A percentile compares a stretch with the other conserved stretches of the same genome.
These are phyloP conservation scores for Monosporascus ibericus DNA, from an alignment of 2,329 filamentous ascomycete species.

Conservation along the genomic window DNA sequence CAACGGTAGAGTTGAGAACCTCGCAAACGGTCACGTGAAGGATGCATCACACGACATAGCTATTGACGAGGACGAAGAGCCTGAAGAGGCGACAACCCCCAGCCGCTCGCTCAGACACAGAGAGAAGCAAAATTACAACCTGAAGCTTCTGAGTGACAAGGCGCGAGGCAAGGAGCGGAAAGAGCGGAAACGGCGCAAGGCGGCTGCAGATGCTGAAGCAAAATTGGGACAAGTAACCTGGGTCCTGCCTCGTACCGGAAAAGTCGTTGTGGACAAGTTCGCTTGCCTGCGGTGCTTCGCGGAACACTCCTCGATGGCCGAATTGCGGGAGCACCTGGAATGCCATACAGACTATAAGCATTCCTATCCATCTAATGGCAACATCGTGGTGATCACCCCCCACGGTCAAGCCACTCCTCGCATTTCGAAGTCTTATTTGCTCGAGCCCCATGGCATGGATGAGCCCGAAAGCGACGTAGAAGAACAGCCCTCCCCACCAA, in stretches of 20 bases:
- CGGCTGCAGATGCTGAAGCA: slow-evolving; percentile 18
- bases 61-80: slow-evolving; percentile 32
- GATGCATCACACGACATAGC: slow-evolving; percentile 17
- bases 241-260: slow-evolving; percentile 39
- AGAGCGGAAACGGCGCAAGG: slow-evolving; percentile 34
- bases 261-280: slow-evolving; percentile 41
- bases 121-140: slow-evolving; percentile 49
- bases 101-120: slow-evolving; percentile 45
- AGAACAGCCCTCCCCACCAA: slow-evolving; percentile 18
- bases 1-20: slow-evolving; percentile 21
- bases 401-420: slow-evolving; percentile 20
- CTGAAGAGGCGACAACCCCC: slow-evolving; percentile 45
- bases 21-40: slow-evolving; percentile 14
- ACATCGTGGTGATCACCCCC: slow-evolving; percentile 19
- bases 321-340: slow-evolving; percentile 44
- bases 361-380: slow-evolving; percentile 28
- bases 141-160: slow-evolving; percentile 53
- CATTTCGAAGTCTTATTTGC: slow-evolving; percentile 12
- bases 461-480: slow-evolving; percentile 19
- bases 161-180: slow-evolving; percentile 45
- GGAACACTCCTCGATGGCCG: slow-evolving; percentile 39
- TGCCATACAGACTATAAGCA: slow-evolving; percentile 40
- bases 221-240: slow-evolving; percentile 32
- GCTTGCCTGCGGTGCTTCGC: slow-evolving; percentile 46
- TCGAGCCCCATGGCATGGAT: slow-evolving; percentile 16